Conservation (phyloP, 1,139 yeast species). For the Scheffersomyces cryptocercus region DNA sequence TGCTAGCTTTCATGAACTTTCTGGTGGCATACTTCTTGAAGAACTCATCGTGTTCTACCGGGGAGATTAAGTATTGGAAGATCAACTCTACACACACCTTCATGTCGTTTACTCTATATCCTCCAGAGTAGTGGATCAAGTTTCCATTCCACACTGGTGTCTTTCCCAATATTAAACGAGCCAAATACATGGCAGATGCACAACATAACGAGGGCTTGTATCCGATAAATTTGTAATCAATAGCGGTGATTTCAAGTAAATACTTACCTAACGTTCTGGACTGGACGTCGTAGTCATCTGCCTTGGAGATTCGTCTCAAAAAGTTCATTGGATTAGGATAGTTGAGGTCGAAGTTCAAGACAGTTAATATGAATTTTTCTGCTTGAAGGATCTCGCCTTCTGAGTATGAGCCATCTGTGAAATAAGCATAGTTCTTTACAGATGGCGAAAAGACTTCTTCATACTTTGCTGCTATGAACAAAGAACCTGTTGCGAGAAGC, state of each 20-base stretch:
- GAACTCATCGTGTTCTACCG: conserved; percentile 91
- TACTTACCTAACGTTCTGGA: conserved; percentile 92
- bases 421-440: conserved; percentile 83
- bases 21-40: conserved; percentile 92
- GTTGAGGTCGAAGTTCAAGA: conserved; percentile 74
- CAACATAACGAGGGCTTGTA: conserved; percentile 81
- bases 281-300: conserved; percentile 92
- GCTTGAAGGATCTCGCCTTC: conserved; percentile 87
- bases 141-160: conserved; percentile 79
- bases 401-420: conserved; percentile 81
- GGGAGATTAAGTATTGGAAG: conserved; percentile 74
- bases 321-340: conserved; percentile 96
- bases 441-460: conserved; percentile 95
- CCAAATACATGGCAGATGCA: conserved; percentile 89
- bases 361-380: conserved; percentile 78
- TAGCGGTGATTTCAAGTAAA: conserved; percentile 75
- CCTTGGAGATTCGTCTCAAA: conserved; percentile 87
- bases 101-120: conserved; percentile 76
- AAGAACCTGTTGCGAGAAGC: conserved; percentile 84
- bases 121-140: conserved; percentile 87
- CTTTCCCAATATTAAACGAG: conserved; percentile 75
- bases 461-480: conserved; percentile 92
- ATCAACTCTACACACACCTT: conserved; percentile 71
- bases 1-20: conserved; percentile 87
- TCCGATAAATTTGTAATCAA: conserved; percentile 81